These are phyloP conservation scores for Canavalia ensiformis DNA, from an alignment of 306 rosid species.

Conservation along the genomic window DNA sequence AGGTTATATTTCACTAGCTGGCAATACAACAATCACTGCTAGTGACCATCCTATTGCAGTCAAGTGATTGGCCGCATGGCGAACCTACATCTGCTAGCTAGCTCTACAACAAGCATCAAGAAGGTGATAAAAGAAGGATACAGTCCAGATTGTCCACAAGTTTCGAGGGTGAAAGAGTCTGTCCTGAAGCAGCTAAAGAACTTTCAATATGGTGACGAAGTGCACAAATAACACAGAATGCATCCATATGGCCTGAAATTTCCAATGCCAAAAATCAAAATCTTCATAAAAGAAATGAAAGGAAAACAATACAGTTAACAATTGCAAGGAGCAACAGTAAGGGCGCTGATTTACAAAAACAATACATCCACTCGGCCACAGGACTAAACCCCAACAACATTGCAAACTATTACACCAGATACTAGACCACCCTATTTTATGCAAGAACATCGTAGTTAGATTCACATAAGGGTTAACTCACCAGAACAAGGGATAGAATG, in stretches of 20 bases:
- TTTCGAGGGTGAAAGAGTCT: conserved; percentile 58
- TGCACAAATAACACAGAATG: conserved; percentile 78
- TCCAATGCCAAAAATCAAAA: conserved; percentile 40
- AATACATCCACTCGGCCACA: background rate
- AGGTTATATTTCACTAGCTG: background rate
- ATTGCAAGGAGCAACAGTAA: background rate
- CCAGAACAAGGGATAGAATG: conserved; percentile 62
- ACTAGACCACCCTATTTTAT: no score
- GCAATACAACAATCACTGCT: background rate
- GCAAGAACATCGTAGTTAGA: background rate
- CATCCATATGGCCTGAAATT: conserved; percentile 63
- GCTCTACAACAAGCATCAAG: background rate
- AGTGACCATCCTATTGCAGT: background rate
- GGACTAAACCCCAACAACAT: no score
- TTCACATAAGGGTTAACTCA: conserved; percentile 45
- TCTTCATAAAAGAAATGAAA: background rate
- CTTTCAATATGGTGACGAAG: conserved; percentile 60
- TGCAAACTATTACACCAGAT: no score
- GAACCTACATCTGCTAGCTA: background rate
- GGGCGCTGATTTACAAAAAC: background rate
- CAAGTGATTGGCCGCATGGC: background rate
- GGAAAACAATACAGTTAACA: background rate
- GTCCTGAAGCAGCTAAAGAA: conserved; percentile 65
- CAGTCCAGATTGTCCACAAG: conserved; percentile 73
- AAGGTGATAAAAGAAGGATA: conserved; percentile 65